Conservation (phyloP, 345 rosid species). For the Trapa bicornis region DNA sequence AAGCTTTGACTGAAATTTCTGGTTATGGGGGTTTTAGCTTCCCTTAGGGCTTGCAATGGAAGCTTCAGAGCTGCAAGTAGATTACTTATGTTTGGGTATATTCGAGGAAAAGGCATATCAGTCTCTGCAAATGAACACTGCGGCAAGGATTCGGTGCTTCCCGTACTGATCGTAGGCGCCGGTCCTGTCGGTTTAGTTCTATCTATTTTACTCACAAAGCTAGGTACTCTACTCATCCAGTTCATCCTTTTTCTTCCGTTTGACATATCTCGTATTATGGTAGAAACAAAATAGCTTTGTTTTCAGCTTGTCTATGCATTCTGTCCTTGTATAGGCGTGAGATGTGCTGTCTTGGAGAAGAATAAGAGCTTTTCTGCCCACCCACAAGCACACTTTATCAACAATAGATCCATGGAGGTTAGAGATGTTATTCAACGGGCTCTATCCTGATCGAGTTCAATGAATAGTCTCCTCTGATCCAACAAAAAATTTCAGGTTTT, state of each 20-base stretch:
- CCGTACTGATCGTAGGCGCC: conserved; percentile 85
- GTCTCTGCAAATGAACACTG: background rate
- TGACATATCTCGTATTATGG: background rate
- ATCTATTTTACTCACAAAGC: conserved; percentile 66
- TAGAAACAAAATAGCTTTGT: background rate
- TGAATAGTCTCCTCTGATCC: background rate
- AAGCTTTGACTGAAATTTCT: background rate
- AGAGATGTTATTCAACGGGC: conserved; percentile 3
- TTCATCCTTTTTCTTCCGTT: background rate
- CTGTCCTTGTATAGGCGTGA: conserved; percentile 36
- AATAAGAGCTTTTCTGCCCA: conserved; percentile 49
- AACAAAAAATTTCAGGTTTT: conserved; percentile 40
- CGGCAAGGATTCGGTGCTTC: conserved; percentile 34
- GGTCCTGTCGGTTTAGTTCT: conserved; percentile 94
- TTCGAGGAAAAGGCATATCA: conserved; percentile 23
- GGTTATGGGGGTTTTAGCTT: conserved; percentile 35
- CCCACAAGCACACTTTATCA: conserved; percentile 95
- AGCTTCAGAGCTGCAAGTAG: conserved; percentile 18
- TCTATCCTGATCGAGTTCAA: background rate
- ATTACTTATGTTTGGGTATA: conserved; percentile 15
- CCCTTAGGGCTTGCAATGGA: conserved; percentile 28
- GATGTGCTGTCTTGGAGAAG: conserved; percentile 72
- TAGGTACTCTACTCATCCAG: conserved; percentile 28
- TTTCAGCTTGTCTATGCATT: background rate
- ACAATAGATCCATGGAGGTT: conserved; percentile 97